Conservation (phyloP, 2,329 filamentous ascomycete species). For the Neurospora sp. region DNA sequence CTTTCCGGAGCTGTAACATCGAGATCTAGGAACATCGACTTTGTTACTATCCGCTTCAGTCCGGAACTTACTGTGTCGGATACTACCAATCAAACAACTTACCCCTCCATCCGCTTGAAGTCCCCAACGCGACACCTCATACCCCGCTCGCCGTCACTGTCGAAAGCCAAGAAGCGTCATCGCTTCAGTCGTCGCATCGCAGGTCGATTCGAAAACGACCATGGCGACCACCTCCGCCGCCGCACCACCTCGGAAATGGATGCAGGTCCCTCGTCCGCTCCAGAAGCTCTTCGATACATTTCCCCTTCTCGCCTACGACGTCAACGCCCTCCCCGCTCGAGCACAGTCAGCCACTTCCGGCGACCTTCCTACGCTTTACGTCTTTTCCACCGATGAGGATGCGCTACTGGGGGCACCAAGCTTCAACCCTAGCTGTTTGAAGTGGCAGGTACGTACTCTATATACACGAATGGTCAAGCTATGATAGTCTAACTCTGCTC, state of each 20-base stretch:
- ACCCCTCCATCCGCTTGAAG: background rate
- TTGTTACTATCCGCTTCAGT: background rate
- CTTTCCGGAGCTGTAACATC: background rate
- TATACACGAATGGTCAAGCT: background rate
- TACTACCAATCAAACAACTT: background rate
- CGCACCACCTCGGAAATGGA: slow-evolving; percentile 15
- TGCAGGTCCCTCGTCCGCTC: slow-evolving; percentile 60
- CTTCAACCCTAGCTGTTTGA: slow-evolving; percentile 87
- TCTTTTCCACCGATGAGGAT: slow-evolving; percentile 62
- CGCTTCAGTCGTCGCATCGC: slow-evolving; percentile 5
- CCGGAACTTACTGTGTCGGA: background rate
- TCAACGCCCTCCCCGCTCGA: slow-evolving; percentile 64
- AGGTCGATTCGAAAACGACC: slow-evolving; percentile 2
- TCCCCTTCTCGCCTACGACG: slow-evolving; percentile 64
- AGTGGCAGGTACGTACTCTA: slow-evolving; percentile 72
- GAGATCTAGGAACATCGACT: background rate
- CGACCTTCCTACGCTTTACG: slow-evolving; percentile 51
- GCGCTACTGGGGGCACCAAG: slow-evolving; percentile 55
- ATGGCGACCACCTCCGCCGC: slow-evolving; percentile 13
- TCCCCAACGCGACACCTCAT: background rate
- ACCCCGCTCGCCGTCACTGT: background rate
- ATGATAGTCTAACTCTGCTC: background rate
- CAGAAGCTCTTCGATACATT: slow-evolving; percentile 77
- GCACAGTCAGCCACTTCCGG: slow-evolving; percentile 27
- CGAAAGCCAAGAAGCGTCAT: slow-evolving; percentile 3